A percentile compares a stretch with the other conserved stretches of the same genome.
Conservation (phyloP, 768 basidiomycete genomes). For the Hygrocybe punicea region DNA sequence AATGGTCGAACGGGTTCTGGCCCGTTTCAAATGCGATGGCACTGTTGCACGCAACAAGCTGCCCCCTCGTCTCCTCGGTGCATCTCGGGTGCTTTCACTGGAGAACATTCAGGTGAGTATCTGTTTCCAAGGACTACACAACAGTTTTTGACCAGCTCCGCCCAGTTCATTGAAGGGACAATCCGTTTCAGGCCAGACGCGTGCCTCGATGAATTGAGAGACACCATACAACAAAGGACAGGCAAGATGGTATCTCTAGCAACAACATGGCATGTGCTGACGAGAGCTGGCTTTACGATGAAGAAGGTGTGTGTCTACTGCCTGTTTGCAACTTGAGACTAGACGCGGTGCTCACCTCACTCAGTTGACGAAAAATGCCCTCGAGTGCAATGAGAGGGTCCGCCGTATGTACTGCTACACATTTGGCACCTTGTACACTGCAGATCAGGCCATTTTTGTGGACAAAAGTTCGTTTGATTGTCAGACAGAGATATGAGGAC, state of each 20-base stretch:
- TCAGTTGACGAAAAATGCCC: constrained; percentile 12
- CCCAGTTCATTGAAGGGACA: constrained; percentile 10
- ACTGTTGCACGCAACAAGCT: background rate
- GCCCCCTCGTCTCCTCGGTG: background rate
- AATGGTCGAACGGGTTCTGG: constrained; percentile 2
- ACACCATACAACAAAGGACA: constrained; percentile 4
- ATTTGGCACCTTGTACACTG: constrained; percentile 11
- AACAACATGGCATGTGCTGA: constrained; percentile 17
- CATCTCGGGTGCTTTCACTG: background rate
- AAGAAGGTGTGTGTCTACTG: constrained; percentile 15
- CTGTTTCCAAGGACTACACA: background rate
- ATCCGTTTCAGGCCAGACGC: constrained; percentile 8
- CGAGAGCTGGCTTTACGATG: constrained; percentile 16
- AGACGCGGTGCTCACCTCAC: too few relatives aligned
- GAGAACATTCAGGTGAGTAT: constrained; percentile 4
- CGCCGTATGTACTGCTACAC: constrained; percentile 8
- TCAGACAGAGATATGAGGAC: constrained; percentile 15
- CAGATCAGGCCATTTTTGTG: constrained; percentile 31
- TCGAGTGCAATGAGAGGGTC: constrained; percentile 13
- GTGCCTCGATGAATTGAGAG: constrained; percentile 17
- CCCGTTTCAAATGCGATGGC: background rate
- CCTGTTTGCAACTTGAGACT: too few relatives aligned
- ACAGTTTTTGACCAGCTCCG: background rate
- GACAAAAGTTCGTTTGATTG: constrained; percentile 35
- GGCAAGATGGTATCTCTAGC: constrained; percentile 7